Base-by-base conservation (phyloP, 139 green algal species). In the Tetratostichococcus sp. region DNA sequence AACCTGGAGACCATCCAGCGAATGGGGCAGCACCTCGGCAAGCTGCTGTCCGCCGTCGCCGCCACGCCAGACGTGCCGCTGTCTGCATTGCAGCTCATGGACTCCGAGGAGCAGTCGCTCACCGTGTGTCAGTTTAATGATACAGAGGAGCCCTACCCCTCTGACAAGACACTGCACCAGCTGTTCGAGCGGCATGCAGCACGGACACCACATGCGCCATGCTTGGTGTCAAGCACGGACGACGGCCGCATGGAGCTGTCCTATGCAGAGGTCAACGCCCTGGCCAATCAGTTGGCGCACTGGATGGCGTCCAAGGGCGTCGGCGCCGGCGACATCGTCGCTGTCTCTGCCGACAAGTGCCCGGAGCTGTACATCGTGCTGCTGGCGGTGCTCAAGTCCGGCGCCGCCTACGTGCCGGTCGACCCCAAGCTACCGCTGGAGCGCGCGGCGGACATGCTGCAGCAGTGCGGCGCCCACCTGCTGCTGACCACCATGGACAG, bases 321-420 rank as follows among this genome's bases (percentile, higher is more conserved):
- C 25, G 30, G 26, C 1, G 30, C 32, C 1, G 79, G 74, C 21
- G 35, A 28, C 2, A 42, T 35, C 0, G 83, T 89, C 25, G 86
- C 73, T 30, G 34, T 91, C 8, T 30, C 83, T 30, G 31, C 87
- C 57, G 76, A 86, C 22, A 78, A 82, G 30, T 81, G 35, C 2
- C 39, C 78, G 5, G 81, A 86, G 23, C 62, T 91, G 66, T 42
- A 85, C 5, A 68, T 85, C 21, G 76, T 34, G 23, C 68, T 89
- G 23, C 43, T 91, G 58, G 71, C 69, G 19, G 68, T 82, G 26
- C 65, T 88, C 6, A 86, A 89, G 69, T 65, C 86, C 1, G 87
- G 87, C 34, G 82, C 69, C 26, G 70, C 50, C 28, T 89, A 89
- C 69, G 73, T 89, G 31, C 88, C 88, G 0, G 76, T 93, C 74